These are phyloP conservation scores for Sclerospora graminicola DNA, from an alignment of 352 stramenopile species.

Conservation along the genomic window DNA sequence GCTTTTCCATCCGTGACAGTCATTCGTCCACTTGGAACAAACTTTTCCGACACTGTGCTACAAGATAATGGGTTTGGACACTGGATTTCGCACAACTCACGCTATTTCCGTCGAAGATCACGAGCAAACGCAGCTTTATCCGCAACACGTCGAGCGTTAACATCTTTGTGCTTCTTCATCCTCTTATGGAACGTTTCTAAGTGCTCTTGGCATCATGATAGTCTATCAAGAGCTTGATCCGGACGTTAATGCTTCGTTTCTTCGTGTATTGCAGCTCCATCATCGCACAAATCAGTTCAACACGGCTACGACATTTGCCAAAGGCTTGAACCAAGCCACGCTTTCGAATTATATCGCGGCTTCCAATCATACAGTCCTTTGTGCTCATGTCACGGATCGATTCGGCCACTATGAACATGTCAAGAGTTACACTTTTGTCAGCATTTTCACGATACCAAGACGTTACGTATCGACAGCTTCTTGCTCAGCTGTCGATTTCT, in stretches of 20 bases:
- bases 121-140: conserved; percentile 44
- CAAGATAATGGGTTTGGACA: conserved; percentile 43
- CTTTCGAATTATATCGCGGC: conserved; percentile 21
- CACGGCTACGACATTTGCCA: conserved; percentile 41
- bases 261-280: too few relatives aligned
- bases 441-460: not conserved
- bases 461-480: too few relatives aligned
- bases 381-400: too few relatives aligned
- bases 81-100: conserved; percentile 4
- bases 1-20: conserved; percentile 32
- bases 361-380: conserved; percentile 6
- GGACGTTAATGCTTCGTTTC: too few relatives aligned
- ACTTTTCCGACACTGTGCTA: conserved; percentile 27
- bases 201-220: too few relatives aligned
- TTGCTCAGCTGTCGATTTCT: too few relatives aligned
- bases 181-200: too few relatives aligned
- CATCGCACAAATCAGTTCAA: too few relatives aligned
- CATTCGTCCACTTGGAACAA: too few relatives aligned
- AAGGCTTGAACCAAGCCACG: conserved; percentile 19
- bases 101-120: too few relatives aligned
- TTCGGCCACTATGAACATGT: too few relatives aligned
- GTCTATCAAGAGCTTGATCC: conserved; percentile 36
- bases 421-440: conserved; percentile 30
- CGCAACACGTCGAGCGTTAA: conserved; percentile 35
- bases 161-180: too few relatives aligned